A percentile compares a stretch with the other conserved stretches of the same genome.
phyloP scores from a whole-genome alignment of 2,329 filamentous ascomycete species.

The Fusarium armeniacum region DNA sequence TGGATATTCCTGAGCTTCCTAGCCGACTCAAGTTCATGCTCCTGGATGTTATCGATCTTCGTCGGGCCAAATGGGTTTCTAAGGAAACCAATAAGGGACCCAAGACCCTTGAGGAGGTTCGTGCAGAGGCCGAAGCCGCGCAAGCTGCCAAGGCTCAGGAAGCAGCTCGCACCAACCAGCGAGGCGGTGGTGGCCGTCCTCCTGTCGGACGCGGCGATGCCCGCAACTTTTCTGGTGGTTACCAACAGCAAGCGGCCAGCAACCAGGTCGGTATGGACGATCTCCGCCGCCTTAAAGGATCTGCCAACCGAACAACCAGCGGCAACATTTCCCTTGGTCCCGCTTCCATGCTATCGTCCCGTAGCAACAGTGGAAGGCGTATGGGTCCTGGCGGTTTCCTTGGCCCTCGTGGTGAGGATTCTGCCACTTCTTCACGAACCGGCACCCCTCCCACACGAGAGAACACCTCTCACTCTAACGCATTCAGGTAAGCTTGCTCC shows the following conservation, averaged over 20 bases:
- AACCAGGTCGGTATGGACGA: constrained; percentile 95
- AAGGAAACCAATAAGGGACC: constrained; percentile 95
- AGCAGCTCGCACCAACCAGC: constrained; percentile 70
- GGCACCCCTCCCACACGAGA: constrained; percentile 81
- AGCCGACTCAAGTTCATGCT: constrained; percentile 97
- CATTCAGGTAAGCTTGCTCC: constrained; percentile 82
- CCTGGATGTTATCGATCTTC: constrained; percentile 91
- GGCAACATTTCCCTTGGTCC: constrained; percentile 80
- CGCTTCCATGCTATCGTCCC: constrained; percentile 87
- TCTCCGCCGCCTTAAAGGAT: constrained; percentile 82
- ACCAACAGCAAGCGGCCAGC: constrained; percentile 74
- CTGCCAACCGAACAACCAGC: constrained; percentile 71
- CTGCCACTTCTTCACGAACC: constrained; percentile 87
- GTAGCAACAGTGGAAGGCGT: constrained; percentile 89
- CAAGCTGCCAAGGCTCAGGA: constrained; percentile 87
- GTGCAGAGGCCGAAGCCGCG: constrained; percentile 82
- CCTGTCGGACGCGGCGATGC: constrained; percentile 87
- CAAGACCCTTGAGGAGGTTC: constrained; percentile 95
- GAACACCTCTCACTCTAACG: constrained; percentile 80
- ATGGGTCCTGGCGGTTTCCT: constrained; percentile 81
- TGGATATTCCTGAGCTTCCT: constrained; percentile 82
- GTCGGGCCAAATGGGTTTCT: constrained; percentile 81
- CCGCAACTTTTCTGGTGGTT: constrained; percentile 82
- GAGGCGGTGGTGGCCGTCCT: constrained; percentile 78
- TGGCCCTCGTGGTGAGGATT: constrained; percentile 83